phyloP scores from a whole-genome alignment of 257 asterid species.

The Rehmannia glutinosa region DNA sequence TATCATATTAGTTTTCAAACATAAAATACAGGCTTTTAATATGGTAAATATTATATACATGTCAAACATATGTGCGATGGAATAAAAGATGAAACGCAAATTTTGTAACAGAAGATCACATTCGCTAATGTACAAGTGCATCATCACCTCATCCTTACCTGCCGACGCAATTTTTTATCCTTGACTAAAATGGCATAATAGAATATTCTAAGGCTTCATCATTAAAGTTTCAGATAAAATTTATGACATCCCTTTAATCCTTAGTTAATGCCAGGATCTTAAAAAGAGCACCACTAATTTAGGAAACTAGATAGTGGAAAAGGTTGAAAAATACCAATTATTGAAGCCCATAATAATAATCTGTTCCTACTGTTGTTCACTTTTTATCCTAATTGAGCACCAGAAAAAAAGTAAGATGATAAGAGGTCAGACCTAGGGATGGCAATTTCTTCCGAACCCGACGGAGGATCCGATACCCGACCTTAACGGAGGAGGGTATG shows the following conservation, averaged over 20 bases:
- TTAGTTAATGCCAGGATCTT: background rate
- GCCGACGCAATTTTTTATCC: slow-evolving; percentile 13
- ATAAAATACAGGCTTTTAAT: no score
- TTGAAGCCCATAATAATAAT: background rate
- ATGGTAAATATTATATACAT: no score
- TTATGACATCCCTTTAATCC: slow-evolving; percentile 11
- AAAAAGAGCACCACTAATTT: slow-evolving; percentile 15
- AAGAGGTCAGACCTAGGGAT: slow-evolving; percentile 14
- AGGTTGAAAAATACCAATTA: slow-evolving; percentile 20
- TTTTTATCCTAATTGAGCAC: slow-evolving; percentile 21
- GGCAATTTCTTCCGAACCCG: no score
- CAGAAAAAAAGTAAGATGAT: background rate
- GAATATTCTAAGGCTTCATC: slow-evolving; percentile 27
- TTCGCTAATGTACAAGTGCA: background rate
- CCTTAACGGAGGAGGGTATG: no score
- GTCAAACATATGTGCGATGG: no score
- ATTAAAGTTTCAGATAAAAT: slow-evolving; percentile 15
- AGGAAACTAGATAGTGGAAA: slow-evolving; percentile 27
- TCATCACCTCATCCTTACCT: background rate
- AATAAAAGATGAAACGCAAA: no score
- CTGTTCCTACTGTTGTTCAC: slow-evolving; percentile 6
- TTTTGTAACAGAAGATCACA: no score
- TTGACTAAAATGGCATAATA: slow-evolving; percentile 27
- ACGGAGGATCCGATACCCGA: no score
- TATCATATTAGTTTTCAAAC: no score